Evolutionary conservation across 1,139 yeast genomes (phyloP), one percentile per base, ranked within the genome.

Genomic region (Pichia sp.): DNA sequence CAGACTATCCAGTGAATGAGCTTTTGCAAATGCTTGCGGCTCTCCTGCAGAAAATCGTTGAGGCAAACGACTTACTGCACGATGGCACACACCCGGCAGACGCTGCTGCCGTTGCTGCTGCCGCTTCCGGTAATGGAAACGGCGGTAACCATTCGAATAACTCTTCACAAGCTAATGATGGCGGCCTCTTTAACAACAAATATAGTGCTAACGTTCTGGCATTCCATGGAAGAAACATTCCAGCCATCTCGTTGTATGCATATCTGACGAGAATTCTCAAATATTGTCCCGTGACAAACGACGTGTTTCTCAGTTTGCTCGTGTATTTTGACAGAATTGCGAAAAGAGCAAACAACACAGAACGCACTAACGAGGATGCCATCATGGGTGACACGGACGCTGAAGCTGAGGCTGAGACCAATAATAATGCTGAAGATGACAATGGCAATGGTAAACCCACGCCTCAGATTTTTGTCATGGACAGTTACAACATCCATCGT

Each of bases 201-300:
- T 78, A 76, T 53, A 67, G 76, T 32, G 82, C 84, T 12, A 81
- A 79, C 51, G 88, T 91, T 3, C 63, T 88, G 42, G 93, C 96
- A 32, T 91, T 91, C 57, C 96, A 87, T 56, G 98, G 98, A 15
- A 77, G 95, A 35, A 93, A 88, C 55, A 79, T 91, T 13, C 99
- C 99, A 1, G 96, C 94, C 11, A 91, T 91, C 38, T 77, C 91
- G 9, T 69, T 93, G 34, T 88, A 86, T 53, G 93, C 95, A 14
- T 91, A 91, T 57, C 68, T 91, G 41, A 74, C 87, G 27, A 75
- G 98, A 52, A 93, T 91, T 22, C 72, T 91, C 55, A 91, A 88
- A 59, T 93, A 91, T 60, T 91, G 99, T 59, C 98, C 99, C 0
- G 93, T 93, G 16, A 88, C 98, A 2, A 91, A 91, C 60, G 98